These are phyloP conservation scores for Podospora australis DNA, from an alignment of 495 filamentous ascomycete genomes.

Conservation along the genomic window DNA sequence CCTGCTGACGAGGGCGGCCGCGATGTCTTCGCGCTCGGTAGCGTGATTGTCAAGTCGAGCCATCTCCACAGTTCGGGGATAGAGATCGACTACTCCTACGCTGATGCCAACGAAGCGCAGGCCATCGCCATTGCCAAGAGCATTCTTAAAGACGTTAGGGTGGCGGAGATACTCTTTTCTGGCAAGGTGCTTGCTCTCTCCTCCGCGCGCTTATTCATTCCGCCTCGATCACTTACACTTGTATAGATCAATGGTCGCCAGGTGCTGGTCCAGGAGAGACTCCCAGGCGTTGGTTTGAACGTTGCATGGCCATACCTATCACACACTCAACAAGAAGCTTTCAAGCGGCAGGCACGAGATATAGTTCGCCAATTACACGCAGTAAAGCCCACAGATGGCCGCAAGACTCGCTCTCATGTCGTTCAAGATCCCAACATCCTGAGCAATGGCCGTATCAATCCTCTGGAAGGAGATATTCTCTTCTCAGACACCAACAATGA, in stretches of 20 bases:
- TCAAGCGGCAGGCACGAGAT: conserved; percentile 36
- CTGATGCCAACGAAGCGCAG: conserved; percentile 37
- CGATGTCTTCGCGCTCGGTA: conserved; percentile 43
- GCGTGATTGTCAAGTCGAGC: conserved; percentile 41
- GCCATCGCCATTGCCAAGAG: conserved; percentile 31
- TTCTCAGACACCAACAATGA: conserved; percentile 25
- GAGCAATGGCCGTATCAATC: conserved; percentile 28
- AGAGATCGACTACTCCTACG: conserved; percentile 32
- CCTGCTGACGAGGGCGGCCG: conserved; percentile 31
- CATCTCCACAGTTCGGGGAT: conserved; percentile 24
- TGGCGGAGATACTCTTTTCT: conserved; percentile 37
- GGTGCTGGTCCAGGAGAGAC: conserved; percentile 38
- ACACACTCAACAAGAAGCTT: conserved; percentile 29
- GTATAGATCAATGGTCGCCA: conserved; percentile 33
- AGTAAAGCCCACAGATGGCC: conserved; percentile 18
- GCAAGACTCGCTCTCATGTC: conserved; percentile 22
- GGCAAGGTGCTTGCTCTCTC: conserved; percentile 28
- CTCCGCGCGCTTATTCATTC: background rate
- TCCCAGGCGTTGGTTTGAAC: conserved; percentile 36
- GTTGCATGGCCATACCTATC: conserved; percentile 43
- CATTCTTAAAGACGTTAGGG: conserved; percentile 25
- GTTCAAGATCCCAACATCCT: conserved; percentile 33
- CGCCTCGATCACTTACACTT: conserved; percentile 14
- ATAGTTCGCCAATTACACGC: conserved; percentile 42
- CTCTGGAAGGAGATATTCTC: conserved; percentile 27